These are phyloP conservation scores for Capronia americana DNA, from an alignment of 2,329 filamentous ascomycete genomes.

Conservation along the genomic window DNA sequence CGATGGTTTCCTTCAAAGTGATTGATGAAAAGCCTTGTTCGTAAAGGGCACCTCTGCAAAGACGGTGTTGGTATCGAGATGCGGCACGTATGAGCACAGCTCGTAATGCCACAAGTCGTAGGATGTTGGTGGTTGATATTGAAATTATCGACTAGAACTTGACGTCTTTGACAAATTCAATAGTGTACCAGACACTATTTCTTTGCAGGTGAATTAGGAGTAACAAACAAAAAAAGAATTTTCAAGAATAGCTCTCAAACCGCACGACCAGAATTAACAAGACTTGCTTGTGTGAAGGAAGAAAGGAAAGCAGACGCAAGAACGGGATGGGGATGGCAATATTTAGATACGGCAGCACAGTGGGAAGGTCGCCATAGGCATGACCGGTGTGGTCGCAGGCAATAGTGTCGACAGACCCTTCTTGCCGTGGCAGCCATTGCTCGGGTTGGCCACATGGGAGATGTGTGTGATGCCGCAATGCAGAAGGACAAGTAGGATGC, in stretches of 20 bases:
- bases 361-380: slow-evolving; percentile 18
- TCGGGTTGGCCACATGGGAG: slow-evolving; percentile 30
- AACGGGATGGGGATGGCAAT: slow-evolving; percentile 36
- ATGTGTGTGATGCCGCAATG: slow-evolving; percentile 20
- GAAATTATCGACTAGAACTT: slow-evolving; percentile 17
- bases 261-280: slow-evolving; percentile 40
- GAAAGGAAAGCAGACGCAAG: slow-evolving; percentile 27
- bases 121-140: slow-evolving; percentile 25
- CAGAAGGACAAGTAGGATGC: slow-evolving; percentile 16
- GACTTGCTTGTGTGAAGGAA: slow-evolving; percentile 41
- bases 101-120: slow-evolving; percentile 28
- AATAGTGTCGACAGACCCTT: slow-evolving; percentile 12
- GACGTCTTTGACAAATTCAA: slow-evolving; percentile 23
- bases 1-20: slow-evolving; percentile 31
- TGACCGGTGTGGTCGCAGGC: slow-evolving; percentile 22
- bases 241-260: slow-evolving; percentile 39
- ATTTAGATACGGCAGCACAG: slow-evolving; percentile 38
- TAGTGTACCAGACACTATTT: slow-evolving; percentile 38
- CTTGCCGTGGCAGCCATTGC: slow-evolving; percentile 9
- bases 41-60: slow-evolving; percentile 30
- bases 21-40: slow-evolving; percentile 29
- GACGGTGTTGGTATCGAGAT: slow-evolving; percentile 25
- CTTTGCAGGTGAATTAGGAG: slow-evolving; percentile 31
- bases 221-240: slow-evolving; percentile 29
- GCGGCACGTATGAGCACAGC: slow-evolving; percentile 33